Conservation (phyloP, 352 stramenopile genomes). For the Thalassiosira hispida region DNA sequence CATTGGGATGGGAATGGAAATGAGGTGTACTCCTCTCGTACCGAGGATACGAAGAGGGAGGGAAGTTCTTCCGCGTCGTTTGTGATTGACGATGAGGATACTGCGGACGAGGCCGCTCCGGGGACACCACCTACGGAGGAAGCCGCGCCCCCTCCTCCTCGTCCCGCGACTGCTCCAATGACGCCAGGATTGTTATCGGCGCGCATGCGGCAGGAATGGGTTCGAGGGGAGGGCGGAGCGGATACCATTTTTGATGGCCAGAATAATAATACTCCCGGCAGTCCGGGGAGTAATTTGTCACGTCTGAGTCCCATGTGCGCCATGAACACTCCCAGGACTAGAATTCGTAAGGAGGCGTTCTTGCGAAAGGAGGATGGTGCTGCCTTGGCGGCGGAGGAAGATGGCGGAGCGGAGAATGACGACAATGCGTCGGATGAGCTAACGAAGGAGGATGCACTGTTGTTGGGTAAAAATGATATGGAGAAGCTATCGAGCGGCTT, state of each 20-base stretch:
- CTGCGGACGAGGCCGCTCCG: too few relatives aligned
- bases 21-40: too few relatives aligned
- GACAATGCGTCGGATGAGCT: background rate
- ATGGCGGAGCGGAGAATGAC: background rate
- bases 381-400: background rate
- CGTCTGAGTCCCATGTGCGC: conserved; percentile 44
- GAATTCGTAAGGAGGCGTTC: conserved; percentile 15
- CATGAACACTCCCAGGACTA: conserved; percentile 46
- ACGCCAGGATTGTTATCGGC: conserved; percentile 49
- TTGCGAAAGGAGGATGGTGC: background rate
- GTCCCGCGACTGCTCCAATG: background rate
- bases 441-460: too few relatives aligned
- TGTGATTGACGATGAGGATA: too few relatives aligned
- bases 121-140: too few relatives aligned
- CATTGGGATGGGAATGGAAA: background rate
- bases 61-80: too few relatives aligned
- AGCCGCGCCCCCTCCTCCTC: too few relatives aligned
- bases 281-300: background rate
- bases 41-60: too few relatives aligned
- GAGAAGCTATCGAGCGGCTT: conserved; percentile 4
- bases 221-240: conserved; percentile 12
- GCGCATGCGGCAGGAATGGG: conserved; percentile 51
- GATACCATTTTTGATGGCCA: conserved; percentile 21
- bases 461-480: background rate
- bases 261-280: conserved; percentile 3